Percentiles rank a stretch among this genome's conserved stretches.
phyloP scores from a whole-genome alignment of 163 green algal species.

The Scenedesmus sp. region DNA sequence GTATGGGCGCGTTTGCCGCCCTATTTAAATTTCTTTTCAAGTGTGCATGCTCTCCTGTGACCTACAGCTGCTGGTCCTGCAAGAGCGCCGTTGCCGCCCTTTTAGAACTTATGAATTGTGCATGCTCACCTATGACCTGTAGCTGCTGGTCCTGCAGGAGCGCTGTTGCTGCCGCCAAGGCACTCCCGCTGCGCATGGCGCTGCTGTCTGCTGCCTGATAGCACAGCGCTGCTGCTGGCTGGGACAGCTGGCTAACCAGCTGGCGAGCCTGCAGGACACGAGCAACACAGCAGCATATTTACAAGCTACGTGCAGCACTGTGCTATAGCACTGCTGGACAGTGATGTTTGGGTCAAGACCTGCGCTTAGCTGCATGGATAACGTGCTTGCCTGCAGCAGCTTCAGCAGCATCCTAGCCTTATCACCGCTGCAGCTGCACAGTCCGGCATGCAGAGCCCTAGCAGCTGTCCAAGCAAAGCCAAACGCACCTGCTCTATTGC shows the following conservation, averaged over 20 bases:
- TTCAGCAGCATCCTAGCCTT: neutral
- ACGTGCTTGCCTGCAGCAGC: neutral
- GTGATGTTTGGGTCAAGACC: neutral
- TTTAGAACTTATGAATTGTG: no score
- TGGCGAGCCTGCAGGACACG: slow-evolving; percentile 3
- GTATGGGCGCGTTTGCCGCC: no score
- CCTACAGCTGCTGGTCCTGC: no score
- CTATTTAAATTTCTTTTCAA: no score
- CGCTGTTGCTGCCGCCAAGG: neutral
- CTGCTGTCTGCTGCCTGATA: slow-evolving; percentile 8
- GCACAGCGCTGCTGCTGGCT: slow-evolving; percentile 29
- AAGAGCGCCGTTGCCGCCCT: no score
- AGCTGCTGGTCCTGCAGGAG: slow-evolving; percentile 21
- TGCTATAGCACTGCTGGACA: neutral
- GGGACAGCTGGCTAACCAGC: slow-evolving; percentile 22
- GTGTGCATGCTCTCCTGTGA: no score
- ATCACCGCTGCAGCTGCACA: neutral
- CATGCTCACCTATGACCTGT: slow-evolving; percentile 26
- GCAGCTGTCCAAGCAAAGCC: neutral
- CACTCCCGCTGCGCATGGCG: neutral
- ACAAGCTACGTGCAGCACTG: neutral
- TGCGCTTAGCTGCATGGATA: neutral
- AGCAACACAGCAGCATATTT: neutral
- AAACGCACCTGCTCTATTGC: slow-evolving; percentile 22
- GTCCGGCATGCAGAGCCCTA: neutral